Conservation (phyloP, 148 eudicot species). For the Nepenthes mirabilis region DNA sequence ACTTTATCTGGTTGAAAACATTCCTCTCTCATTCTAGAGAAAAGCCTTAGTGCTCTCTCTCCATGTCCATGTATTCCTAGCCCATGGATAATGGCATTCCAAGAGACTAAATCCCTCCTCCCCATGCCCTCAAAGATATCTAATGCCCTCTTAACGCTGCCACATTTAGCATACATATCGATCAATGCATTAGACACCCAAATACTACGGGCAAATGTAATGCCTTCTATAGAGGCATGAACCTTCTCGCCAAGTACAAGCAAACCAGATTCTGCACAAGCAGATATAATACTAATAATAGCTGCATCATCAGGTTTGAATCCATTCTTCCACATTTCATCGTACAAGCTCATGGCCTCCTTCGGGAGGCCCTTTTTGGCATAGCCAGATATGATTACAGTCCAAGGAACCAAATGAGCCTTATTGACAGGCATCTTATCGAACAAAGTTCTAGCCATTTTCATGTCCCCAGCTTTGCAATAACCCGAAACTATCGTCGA, state of each 20-base stretch:
- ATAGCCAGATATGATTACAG: slow-evolving; percentile 70
- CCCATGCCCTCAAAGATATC: slow-evolving; percentile 41
- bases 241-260: slow-evolving; percentile 54
- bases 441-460: slow-evolving; percentile 64
- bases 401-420: slow-evolving; percentile 53
- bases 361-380: slow-evolving; percentile 63
- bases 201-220: slow-evolving; percentile 26
- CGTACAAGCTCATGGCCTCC: slow-evolving; percentile 60
- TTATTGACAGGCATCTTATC: slow-evolving; percentile 78
- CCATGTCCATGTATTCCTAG: slow-evolving; percentile 83
- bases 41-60: slow-evolving; percentile 46
- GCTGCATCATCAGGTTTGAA: slow-evolving; percentile 53
- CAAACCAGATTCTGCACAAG: slow-evolving; percentile 81
- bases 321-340: slow-evolving; percentile 37
- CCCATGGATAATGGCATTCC: slow-evolving; percentile 83
- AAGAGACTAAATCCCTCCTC: slow-evolving; percentile 62
- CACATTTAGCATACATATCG: slow-evolving; percentile 91
- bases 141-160: slow-evolving; percentile 39
- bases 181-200: slow-evolving; percentile 52
- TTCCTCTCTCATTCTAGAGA: slow-evolving; percentile 49
- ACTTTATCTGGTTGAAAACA: slow-evolving; percentile 64
- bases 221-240: slow-evolving; percentile 36
- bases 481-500: slow-evolving; percentile 75
- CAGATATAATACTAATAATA: slow-evolving; percentile 55
- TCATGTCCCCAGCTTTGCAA: slow-evolving; percentile 58